phyloP scores from a whole-genome alignment of 345 rosid species.

The Melastoma malabathricum region DNA sequence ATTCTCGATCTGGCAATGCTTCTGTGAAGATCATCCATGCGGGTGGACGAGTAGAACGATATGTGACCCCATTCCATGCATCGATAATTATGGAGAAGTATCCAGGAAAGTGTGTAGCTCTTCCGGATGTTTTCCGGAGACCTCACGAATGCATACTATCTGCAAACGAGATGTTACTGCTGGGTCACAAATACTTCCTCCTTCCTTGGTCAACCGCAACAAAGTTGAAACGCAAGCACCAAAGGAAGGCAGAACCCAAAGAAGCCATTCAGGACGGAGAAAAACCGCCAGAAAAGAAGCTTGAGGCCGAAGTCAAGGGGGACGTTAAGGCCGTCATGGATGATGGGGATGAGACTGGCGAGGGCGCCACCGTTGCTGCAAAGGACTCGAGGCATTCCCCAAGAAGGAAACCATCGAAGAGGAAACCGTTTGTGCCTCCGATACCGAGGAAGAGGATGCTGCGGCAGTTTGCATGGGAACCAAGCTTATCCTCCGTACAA shows the following conservation, averaged over 20 bases:
- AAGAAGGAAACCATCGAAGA: slow-evolving; percentile 14
- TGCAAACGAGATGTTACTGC: slow-evolving; percentile 32
- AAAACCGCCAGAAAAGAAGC: slow-evolving; percentile 2
- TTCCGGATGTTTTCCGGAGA: slow-evolving; percentile 37
- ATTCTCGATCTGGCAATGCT: slow-evolving; percentile 8
- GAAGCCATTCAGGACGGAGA: slow-evolving; percentile 5
- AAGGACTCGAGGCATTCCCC: slow-evolving; percentile 20
- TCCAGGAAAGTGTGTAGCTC: slow-evolving; percentile 41
- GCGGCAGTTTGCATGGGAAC: slow-evolving; percentile 29
- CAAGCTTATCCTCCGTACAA: slow-evolving; percentile 35
- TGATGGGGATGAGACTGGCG: slow-evolving; percentile 9
- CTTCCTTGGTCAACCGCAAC: slow-evolving; percentile 33
- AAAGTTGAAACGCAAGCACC: slow-evolving; percentile 27
- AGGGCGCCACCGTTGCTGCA: slow-evolving; percentile 24
- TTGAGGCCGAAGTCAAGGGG: neutral
- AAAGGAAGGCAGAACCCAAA: slow-evolving; percentile 9
- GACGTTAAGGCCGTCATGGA: slow-evolving; percentile 25
- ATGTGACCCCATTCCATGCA: slow-evolving; percentile 23
- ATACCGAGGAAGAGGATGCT: slow-evolving; percentile 16
- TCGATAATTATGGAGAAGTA: slow-evolving; percentile 39
- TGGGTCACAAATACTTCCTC: slow-evolving; percentile 34
- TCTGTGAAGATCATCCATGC: slow-evolving; percentile 43
- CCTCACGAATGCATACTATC: slow-evolving; percentile 25
- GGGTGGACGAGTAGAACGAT: slow-evolving; percentile 37
- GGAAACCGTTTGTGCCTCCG: slow-evolving; percentile 45